These are phyloP conservation scores for Cajanus cajan DNA, from an alignment of 306 rosid genomes.

Conservation along the genomic window DNA sequence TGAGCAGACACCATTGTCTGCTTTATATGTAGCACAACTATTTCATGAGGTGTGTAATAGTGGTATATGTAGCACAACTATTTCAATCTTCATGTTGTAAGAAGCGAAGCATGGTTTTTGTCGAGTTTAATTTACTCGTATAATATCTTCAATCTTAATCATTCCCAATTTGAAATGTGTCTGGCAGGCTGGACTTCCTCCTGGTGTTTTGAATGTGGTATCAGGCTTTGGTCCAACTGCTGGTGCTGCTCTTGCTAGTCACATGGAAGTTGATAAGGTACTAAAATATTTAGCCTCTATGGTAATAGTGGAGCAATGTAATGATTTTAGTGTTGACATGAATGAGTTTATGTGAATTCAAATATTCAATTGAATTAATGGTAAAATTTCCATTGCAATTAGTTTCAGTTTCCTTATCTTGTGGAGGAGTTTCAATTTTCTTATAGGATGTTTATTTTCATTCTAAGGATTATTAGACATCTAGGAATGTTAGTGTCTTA, in stretches of 20 bases:
- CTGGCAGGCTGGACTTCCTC: slow-evolving; percentile 90
- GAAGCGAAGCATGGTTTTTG: background rate
- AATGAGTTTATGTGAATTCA: background rate
- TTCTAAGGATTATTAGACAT: background rate
- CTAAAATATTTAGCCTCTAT: slow-evolving; percentile 13
- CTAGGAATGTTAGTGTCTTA: background rate
- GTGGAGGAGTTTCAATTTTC: background rate
- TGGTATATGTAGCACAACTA: background rate
- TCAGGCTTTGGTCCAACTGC: slow-evolving; percentile 96
- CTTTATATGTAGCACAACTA: slow-evolving; percentile 61
- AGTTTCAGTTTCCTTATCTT: background rate
- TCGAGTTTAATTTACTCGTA: background rate
- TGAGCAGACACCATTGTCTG: slow-evolving; percentile 95
- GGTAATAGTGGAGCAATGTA: background rate
- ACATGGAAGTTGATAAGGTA: slow-evolving; percentile 97
- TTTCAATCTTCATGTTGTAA: background rate
- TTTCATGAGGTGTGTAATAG: slow-evolving; percentile 63
- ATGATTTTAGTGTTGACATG: background rate
- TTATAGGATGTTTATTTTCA: background rate
- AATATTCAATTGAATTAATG: background rate
- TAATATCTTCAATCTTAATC: background rate
- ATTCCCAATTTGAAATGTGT: slow-evolving; percentile 26
- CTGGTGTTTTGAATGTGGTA: slow-evolving; percentile 78
- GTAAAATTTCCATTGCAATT: background rate
- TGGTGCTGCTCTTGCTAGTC: slow-evolving; percentile 92